Evolutionary conservation across 208 protist genomes (phyloP).

Genomic region (Trichomonas tenax): DNA sequence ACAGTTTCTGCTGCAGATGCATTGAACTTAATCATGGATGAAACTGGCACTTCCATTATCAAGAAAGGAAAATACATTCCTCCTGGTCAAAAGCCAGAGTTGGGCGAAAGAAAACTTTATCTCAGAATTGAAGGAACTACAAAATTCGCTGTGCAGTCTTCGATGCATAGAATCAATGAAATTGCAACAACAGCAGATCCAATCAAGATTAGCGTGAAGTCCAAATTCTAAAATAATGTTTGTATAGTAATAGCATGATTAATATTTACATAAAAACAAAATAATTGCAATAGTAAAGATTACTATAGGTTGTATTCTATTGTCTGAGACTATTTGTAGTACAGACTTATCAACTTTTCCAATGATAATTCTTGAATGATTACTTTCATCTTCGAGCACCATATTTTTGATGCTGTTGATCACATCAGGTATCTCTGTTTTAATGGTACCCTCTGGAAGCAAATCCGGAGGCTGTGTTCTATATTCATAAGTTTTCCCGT

Average conservation of each 20-base stretch:
- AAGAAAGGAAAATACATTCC: constrained; percentile 51
- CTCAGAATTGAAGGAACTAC: constrained; percentile 56
- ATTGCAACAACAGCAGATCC: constrained; percentile 43
- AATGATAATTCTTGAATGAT: neutral
- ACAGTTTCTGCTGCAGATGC: constrained; percentile 42
- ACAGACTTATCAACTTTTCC: neutral
- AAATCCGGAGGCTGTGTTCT: neutral
- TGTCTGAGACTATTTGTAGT: neutral
- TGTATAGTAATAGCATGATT: neutral
- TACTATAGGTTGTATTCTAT: neutral
- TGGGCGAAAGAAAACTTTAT: constrained; percentile 62
- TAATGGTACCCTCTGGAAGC: neutral
- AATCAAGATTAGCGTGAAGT: too few species aligned
- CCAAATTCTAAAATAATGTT: neutral
- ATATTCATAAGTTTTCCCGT: neutral
- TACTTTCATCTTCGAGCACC: neutral
- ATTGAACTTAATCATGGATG: constrained; percentile 47
- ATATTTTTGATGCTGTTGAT: neutral
- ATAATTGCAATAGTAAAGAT: neutral
- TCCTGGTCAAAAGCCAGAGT: constrained; percentile 41
- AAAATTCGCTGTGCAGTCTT: constrained; percentile 40
- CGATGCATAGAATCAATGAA: constrained; percentile 46
- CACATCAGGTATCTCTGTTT: neutral
- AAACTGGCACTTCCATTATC: constrained; percentile 53
- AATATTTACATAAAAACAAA: neutral